These are phyloP conservation scores for Asclepias syriaca DNA, from an alignment of 257 asterid species.

Conservation along the genomic window DNA sequence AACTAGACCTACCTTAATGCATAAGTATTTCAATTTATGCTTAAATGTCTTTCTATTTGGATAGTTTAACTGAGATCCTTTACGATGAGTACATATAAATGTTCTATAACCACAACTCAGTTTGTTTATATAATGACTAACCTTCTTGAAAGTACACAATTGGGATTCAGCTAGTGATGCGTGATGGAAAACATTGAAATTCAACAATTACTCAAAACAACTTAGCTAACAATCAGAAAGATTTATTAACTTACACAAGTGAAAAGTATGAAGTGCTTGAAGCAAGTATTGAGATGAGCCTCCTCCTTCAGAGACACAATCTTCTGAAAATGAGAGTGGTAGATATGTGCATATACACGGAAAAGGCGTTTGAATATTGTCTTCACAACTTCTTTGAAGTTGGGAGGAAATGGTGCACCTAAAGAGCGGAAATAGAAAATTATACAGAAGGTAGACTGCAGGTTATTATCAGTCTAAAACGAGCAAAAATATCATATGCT, in stretches of 20 bases:
- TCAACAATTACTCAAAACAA: background rate
- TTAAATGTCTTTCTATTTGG: background rate
- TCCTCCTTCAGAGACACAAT: conserved; percentile 31
- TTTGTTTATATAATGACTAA: background rate
- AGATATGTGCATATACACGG: conserved; percentile 30
- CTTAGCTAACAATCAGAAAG: background rate
- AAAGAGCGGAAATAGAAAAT: conserved; percentile 5
- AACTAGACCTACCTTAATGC: background rate
- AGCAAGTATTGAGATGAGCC: conserved; percentile 34
- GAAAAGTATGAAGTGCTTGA: conserved; percentile 28
- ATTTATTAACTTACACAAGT: conserved; percentile 16
- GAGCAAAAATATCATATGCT: conserved; percentile 1
- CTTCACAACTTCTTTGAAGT: conserved; percentile 28
- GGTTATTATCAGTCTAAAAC: background rate
- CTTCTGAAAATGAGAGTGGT: conserved; percentile 32
- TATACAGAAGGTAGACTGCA: background rate
- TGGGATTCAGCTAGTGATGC: background rate
- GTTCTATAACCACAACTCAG: background rate
- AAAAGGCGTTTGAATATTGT: conserved; percentile 31
- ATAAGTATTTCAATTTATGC: background rate
- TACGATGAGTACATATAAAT: background rate
- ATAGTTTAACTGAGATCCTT: background rate
- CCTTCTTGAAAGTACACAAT: background rate
- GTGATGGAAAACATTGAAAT: background rate
- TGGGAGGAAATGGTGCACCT: conserved; percentile 64